Conservation (phyloP, 108 stramenopile species). For the Skeletonema potamos region DNA sequence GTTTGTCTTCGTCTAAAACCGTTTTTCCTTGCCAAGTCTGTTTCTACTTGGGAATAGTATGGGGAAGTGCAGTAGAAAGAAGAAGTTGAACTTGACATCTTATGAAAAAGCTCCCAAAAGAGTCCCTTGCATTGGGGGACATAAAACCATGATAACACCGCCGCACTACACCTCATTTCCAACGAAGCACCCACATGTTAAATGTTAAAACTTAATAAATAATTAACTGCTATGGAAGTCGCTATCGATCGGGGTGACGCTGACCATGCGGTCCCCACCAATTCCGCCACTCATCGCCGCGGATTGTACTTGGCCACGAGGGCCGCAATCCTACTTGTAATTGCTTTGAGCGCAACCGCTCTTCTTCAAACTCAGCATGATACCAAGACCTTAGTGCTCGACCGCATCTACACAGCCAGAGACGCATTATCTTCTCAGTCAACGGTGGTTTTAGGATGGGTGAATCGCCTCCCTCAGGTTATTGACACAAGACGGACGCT, state of each 20-base stretch:
- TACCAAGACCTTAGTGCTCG: not conserved
- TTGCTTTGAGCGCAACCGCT: not conserved
- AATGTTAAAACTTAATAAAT: not conserved
- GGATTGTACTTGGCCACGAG: not conserved
- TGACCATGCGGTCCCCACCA: not conserved
- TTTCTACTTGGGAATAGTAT: too few species aligned
- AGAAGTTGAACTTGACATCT: too few species aligned
- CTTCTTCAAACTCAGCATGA: not conserved
- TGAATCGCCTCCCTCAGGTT: not conserved
- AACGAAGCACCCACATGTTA: not conserved
- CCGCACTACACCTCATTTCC: not conserved
- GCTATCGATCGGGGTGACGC: constrained; percentile 3
- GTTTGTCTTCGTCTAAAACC: too few species aligned
- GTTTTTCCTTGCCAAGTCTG: too few species aligned
- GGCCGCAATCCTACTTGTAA: not conserved
- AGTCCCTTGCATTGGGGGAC: not conserved
- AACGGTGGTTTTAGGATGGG: not conserved
- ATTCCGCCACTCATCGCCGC: not conserved
- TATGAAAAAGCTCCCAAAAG: not conserved
- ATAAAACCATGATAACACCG: not conserved
- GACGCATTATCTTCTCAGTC: not conserved
- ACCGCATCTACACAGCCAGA: not conserved
- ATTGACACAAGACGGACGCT: not conserved
- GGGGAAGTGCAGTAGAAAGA: too few species aligned
- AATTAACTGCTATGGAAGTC: not conserved